Base-by-base conservation (phyloP, 805 yeast species). In the Suhomyces pyralidae region DNA sequence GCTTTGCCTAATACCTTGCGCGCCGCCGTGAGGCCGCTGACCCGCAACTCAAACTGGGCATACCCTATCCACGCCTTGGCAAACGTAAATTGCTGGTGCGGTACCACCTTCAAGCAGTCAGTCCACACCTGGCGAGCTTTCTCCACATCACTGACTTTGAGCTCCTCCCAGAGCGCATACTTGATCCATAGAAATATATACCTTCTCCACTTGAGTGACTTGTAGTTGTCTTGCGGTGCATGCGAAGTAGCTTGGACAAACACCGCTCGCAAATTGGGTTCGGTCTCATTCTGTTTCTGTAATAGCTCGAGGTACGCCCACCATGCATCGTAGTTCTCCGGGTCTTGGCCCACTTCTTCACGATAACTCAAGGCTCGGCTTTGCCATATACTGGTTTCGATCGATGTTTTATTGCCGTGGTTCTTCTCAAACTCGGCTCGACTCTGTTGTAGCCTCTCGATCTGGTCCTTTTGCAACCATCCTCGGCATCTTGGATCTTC, bases 251-350 rank as follows among this genome's bases (percentile, higher is more conserved):
- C 82, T 8, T 71, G 60, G 50, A 79, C 81, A 57, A 76, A 80
- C 9, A 69, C 66, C 1, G 71, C 70, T 20, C 73, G 57, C 14
- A 68, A 55, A 1, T 61, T 69, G 40, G 40, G 17, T 15, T 36
- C 40, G 12, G 12, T 15, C 12, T 40, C 20, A 2, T 19, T 22
- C 0, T 63, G 62, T 22, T 77, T 74, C 49, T 79, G 79, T 10
- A 83, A 59, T 22, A 89, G 62, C 10, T 79, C 74, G 1, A 90
- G 54, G 60, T 84, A 85, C 0, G 81, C 64, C 93, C 96, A 91
- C 97, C 98, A 92, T 0, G 83, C 70, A 60, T 88, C 94, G 65
- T 82, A 84, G 68, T 89, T 88, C 0, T 51, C 40, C 0, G 90
- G 84, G 49, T 80, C 73, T 9, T 62, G 58, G 6, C 62, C 53